phyloP scores from a whole-genome alignment of 2,329 filamentous ascomycete genomes.

The Zalaria sp. region DNA sequence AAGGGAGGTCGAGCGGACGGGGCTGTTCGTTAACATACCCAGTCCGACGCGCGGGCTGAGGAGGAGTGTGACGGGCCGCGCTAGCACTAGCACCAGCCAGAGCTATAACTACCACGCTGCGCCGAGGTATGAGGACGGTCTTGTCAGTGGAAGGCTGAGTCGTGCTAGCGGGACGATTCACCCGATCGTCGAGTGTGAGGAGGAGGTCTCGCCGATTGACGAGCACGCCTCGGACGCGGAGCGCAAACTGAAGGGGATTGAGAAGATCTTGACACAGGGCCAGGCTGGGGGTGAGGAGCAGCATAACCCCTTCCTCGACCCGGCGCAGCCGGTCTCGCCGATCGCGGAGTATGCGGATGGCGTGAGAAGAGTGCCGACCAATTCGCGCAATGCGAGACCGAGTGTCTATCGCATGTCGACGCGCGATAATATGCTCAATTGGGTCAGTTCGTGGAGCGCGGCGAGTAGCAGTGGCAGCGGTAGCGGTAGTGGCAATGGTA shows the following conservation, averaged over 20 bases:
- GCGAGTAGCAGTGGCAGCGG: no score
- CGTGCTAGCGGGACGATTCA: constrained; percentile 42
- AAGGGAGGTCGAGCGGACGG: constrained; percentile 28
- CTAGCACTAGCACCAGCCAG: constrained; percentile 11
- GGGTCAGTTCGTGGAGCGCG: constrained; percentile 11
- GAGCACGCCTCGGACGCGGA: constrained; percentile 7
- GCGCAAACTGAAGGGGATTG: constrained; percentile 10
- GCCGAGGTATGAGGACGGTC: constrained; percentile 32
- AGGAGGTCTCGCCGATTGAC: constrained; percentile 26
- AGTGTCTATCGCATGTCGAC: no score
- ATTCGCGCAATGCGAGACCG: no score
- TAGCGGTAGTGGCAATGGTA: no score
- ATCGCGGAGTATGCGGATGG: no score
- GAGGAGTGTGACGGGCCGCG: constrained; percentile 17
- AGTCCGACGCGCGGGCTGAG: constrained; percentile 34
- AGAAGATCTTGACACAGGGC: constrained; percentile 1
- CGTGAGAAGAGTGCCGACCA: no score
- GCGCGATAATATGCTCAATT: constrained; percentile 12
- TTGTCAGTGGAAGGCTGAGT: constrained; percentile 20
- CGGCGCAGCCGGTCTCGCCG: no score
- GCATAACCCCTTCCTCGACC: no score
- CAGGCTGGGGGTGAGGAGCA: no score
- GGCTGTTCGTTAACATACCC: constrained; percentile 31
- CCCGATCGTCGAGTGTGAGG: constrained; percentile 49
- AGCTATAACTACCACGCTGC: constrained; percentile 22